phyloP scores from a whole-genome alignment of 2,329 filamentous ascomycete species.

The Talaromyces sp. region DNA sequence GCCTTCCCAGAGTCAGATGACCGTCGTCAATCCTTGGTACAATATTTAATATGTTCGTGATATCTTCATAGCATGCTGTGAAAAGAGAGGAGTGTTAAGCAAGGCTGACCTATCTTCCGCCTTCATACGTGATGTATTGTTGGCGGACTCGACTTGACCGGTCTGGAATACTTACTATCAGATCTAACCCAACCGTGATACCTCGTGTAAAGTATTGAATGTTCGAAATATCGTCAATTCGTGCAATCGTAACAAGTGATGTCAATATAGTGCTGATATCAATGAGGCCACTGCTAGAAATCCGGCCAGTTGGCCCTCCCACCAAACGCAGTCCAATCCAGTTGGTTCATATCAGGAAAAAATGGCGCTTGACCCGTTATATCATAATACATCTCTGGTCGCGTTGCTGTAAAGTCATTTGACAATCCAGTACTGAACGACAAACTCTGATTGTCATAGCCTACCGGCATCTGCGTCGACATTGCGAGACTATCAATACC shows the following conservation, averaged over 20 bases:
- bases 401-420: background rate
- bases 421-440: background rate
- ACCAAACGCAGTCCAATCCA: slow-evolving; percentile 14
- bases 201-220: too few relatives aligned
- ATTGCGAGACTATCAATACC: background rate
- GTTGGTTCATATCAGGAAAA: background rate
- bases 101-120: too few relatives aligned
- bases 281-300: background rate
- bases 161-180: background rate
- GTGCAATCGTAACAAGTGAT: too few relatives aligned
- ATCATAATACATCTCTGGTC: background rate
- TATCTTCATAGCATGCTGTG: too few relatives aligned
- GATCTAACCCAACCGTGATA: background rate
- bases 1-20: too few relatives aligned
- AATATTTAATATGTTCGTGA: too few relatives aligned
- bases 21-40: too few relatives aligned
- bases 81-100: too few relatives aligned
- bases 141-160: too few relatives aligned
- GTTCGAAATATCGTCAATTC: too few relatives aligned
- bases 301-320: slow-evolving; percentile 10
- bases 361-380: slow-evolving; percentile 1
- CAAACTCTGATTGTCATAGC: background rate
- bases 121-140: too few relatives aligned
- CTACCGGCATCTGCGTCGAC: slow-evolving; percentile 1
- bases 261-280: too few relatives aligned